Evolutionary conservation across 495 filamentous ascomycete species (phyloP), one percentile per base, ranked within the genome.

Genomic region (Glarea lozoyensis): DNA sequence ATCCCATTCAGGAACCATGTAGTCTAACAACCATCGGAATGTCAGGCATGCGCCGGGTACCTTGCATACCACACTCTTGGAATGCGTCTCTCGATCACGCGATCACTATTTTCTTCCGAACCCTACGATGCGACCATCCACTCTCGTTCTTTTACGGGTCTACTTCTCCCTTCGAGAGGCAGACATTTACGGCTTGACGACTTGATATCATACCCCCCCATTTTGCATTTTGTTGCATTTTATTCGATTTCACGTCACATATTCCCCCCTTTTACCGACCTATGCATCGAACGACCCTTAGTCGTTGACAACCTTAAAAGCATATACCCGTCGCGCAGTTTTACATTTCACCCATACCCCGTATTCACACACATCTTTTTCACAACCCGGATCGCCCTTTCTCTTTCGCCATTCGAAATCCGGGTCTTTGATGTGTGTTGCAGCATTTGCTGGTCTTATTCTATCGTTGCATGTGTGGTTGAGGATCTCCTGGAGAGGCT

Each of bases 11-110:
- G 38, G 38, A 19, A 41, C n/a, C 31, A 25, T 41, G 22, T 30
- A 12, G 37, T 41, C 11, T 16, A 13, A 2, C 25, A 29, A 16
- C 35, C 22, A 3, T 37, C 17, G 10, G 10, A 16, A 37, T 20
- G 38, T 39, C 40, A 22, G 11, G 25, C 30, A 18, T 41, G 20
- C 22, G 37, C 11, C 23, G 22, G 15, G 30, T 31, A 21, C 25
- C 34, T 46, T 22, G 22, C 24, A 40, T 35, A 9, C 17, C 4
- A 10, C 25, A 7, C 25, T 7, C 25, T n/a, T 29, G 7, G 25
- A 29, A 29, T n/a, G 65, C 65, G 58, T 63, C 61, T 64, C 67
- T 55, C 53, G 13, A 49, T 52, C 59, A 24, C 19, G 11, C 30
- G 23, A 31, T 34, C 29, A 17, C 21, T 18, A 30, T 18, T 37